Evolutionary conservation across 2,329 filamentous ascomycete species (phyloP).

Genomic region (Corynespora cassiicola): DNA sequence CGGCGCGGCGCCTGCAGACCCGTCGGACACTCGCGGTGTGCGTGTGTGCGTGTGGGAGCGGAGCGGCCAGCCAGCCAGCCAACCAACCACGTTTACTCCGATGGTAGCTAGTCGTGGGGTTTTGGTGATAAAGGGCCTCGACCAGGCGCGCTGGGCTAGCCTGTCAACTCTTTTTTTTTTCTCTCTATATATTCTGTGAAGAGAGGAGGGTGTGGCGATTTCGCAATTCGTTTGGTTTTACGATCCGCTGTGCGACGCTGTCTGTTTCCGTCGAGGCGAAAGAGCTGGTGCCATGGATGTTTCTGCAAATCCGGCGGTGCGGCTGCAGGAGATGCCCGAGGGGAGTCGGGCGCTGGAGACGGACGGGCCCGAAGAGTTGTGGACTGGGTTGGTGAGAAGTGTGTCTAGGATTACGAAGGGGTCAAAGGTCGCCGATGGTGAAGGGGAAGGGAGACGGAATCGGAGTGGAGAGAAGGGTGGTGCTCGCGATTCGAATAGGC

Average conservation of each 20-base stretch:
- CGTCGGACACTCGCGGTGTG: too few relatives aligned
- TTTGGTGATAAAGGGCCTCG: constrained; percentile 4
- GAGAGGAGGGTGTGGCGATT: not conserved
- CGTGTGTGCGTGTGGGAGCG: too few relatives aligned
- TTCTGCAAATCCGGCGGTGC: constrained; percentile 30
- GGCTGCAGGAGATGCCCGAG: constrained; percentile 26
- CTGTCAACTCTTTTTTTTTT: not conserved
- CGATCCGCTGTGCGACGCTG: not conserved
- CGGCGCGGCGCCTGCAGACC: too few relatives aligned
- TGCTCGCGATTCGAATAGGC: too few relatives aligned
- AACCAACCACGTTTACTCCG: constrained; percentile 1
- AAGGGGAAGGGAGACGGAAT: constrained; percentile 1
- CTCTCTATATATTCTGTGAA: not conserved
- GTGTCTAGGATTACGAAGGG: constrained; percentile 12
- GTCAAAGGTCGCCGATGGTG: not conserved
- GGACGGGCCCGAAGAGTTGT: constrained; percentile 1
- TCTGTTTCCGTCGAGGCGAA: not conserved
- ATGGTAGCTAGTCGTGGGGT: constrained; percentile 7
- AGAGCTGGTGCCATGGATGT: constrained; percentile 29
- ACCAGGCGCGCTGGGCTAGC: constrained; percentile 1
- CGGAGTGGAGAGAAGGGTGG: not conserved
- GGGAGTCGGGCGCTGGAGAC: constrained; percentile 4
- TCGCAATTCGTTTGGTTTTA: not conserved
- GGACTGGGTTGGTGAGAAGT: constrained; percentile 14
- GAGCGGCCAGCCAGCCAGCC: too few relatives aligned